Percentiles rank a stretch among this genome's conserved stretches.
Conservation (phyloP, 2,329 filamentous ascomycete genomes). For the Cordyceps fumosorosea region DNA sequence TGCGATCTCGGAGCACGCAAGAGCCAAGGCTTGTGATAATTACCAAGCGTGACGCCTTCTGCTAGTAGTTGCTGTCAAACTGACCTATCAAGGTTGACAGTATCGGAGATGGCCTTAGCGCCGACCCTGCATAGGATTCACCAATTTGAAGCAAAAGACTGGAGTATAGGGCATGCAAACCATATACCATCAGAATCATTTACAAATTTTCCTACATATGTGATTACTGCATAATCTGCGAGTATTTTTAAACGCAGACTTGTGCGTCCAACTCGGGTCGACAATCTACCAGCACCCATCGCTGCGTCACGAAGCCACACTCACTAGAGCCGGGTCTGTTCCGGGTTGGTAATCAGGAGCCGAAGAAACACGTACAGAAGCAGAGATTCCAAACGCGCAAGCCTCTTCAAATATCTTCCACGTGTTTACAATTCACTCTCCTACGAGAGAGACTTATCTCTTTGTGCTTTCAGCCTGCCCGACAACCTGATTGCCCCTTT, state of each 20-base stretch:
- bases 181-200: neutral
- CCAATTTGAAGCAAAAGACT: neutral
- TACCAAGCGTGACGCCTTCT: neutral
- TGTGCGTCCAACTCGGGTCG: neutral
- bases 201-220: too few relatives aligned
- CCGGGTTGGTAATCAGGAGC: neutral
- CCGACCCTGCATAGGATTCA: neutral
- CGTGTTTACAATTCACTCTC: neutral
- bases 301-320: neutral
- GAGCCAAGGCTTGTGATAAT: neutral
- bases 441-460: neutral
- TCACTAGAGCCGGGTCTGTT: neutral
- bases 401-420: neutral
- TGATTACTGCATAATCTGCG: too few relatives aligned
- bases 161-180: neutral
- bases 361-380: neutral
- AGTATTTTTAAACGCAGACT: too few relatives aligned
- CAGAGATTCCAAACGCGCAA: too few relatives aligned
- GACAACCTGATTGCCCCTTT: neutral
- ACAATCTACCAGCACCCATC: neutral
- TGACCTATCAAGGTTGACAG: neutral
- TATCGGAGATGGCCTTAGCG: neutral
- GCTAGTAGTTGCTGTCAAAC: neutral
- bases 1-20: constrained; percentile 3
- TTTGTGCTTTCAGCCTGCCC: neutral